These are phyloP conservation scores for Chlorella sp. DNA, from an alignment of 139 green algal species.

Conservation along the genomic window DNA sequence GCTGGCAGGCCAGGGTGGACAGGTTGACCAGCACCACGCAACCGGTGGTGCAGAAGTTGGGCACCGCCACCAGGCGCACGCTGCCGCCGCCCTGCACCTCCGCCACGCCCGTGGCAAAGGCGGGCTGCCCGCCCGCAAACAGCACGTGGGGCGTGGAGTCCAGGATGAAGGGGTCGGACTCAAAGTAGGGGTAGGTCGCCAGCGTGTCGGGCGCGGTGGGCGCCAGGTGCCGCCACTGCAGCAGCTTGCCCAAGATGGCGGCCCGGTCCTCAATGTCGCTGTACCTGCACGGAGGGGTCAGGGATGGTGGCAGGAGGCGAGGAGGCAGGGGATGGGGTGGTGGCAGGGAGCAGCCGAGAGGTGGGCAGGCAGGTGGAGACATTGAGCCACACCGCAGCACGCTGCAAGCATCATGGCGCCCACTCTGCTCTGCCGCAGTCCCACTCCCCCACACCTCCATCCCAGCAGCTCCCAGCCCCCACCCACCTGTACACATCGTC, in stretches of 20 bases:
- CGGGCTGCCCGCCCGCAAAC: slow-evolving; percentile 93
- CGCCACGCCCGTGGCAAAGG: slow-evolving; percentile 74
- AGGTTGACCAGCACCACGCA: slow-evolving; percentile 90
- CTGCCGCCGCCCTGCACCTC: slow-evolving; percentile 38
- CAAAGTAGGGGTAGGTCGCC: slow-evolving; percentile 89
- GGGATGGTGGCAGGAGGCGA: too few species aligned
- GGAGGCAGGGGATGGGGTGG: too few species aligned
- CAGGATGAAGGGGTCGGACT: slow-evolving; percentile 96
- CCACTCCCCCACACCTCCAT: too few species aligned
- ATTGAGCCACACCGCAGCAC: too few species aligned
- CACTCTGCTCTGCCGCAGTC: too few species aligned
- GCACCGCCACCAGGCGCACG: slow-evolving; percentile 80
- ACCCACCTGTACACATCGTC: slow-evolving; percentile 73
- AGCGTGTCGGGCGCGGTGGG: slow-evolving; percentile 98
- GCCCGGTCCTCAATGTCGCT: slow-evolving; percentile 57
- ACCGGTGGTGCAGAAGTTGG: slow-evolving; percentile 76
- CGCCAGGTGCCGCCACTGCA: slow-evolving; percentile 90
- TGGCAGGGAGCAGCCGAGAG: too few species aligned
- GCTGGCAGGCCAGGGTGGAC: slow-evolving; percentile 79
- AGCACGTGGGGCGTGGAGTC: slow-evolving; percentile 87
- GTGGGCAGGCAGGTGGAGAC: too few species aligned
- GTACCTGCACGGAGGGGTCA: slow-evolving; percentile 44
- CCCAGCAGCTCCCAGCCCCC: neutral
- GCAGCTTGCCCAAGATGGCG: slow-evolving; percentile 74
- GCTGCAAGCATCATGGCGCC: too few species aligned